phyloP scores from a whole-genome alignment of 2,329 filamentous ascomycete genomes.

The Fusarium oligoseptatum region DNA sequence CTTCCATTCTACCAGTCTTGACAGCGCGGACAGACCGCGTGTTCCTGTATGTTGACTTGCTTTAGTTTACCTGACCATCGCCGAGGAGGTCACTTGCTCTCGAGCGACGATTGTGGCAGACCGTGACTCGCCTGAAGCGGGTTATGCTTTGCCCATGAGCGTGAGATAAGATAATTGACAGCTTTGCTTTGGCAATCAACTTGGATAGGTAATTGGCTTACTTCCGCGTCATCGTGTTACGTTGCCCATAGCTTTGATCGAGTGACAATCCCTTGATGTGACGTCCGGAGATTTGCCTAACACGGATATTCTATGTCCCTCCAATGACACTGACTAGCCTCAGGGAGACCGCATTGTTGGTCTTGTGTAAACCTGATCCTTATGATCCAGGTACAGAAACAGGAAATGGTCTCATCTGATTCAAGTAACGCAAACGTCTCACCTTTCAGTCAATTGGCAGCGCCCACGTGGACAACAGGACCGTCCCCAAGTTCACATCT shows the following conservation, averaged over 20 bases:
- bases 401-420: background rate
- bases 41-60: conserved; percentile 44
- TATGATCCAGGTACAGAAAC: background rate
- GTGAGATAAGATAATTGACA: background rate
- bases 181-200: background rate
- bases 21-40: conserved; percentile 32
- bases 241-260: background rate
- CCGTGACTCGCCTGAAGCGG: background rate
- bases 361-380: background rate
- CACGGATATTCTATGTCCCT: background rate
- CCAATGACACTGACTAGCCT: background rate
- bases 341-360: background rate
- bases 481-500: background rate
- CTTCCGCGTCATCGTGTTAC: conserved; percentile 1
- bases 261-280: background rate
- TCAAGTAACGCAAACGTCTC: background rate
- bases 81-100: background rate
- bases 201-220: background rate
- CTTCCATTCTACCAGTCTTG: conserved; percentile 16
- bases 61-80: conserved; percentile 20
- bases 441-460: background rate
- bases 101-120: background rate
- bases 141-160: background rate
- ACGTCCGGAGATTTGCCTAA: background rate
- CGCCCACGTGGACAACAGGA: background rate